phyloP scores from a whole-genome alignment of 1,284 basidiomycete genomes.

The Cryptococcus jaspeensis region DNA sequence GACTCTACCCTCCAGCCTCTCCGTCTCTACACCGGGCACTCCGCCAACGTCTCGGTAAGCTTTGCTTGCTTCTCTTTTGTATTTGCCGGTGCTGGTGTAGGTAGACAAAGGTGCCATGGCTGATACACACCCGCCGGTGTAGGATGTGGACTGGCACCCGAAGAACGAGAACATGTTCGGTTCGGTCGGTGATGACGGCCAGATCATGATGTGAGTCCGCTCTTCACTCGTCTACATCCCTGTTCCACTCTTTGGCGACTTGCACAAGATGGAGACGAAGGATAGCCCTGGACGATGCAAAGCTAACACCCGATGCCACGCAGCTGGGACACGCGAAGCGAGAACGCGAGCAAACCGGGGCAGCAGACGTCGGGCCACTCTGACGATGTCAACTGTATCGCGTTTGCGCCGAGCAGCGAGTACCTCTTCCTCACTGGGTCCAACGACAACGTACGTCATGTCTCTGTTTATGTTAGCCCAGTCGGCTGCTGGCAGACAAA shows the following conservation, averaged over 20 bases:
- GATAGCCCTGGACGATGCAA: neutral
- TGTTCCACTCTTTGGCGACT: neutral
- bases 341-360: constrained; percentile 62
- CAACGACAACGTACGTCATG: constrained; percentile 72
- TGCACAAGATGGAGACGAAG: neutral
- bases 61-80: neutral
- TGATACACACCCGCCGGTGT: constrained; percentile 11
- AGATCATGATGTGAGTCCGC: constrained; percentile 77
- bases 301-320: constrained; percentile 4
- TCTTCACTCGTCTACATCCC: neutral
- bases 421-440: constrained; percentile 91
- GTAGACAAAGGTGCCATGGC: neutral
- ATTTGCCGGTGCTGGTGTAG: neutral
- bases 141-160: constrained; percentile 97
- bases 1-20: constrained; percentile 77
- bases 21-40: constrained; percentile 80
- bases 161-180: constrained; percentile 82
- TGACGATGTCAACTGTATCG: constrained; percentile 84
- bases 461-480: neutral
- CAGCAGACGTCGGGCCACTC: constrained; percentile 81
- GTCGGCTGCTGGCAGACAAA: constrained; percentile 2
- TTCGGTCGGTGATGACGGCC: constrained; percentile 95
- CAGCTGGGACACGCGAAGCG: constrained; percentile 89
- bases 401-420: constrained; percentile 81
- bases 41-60: constrained; percentile 81